Evolutionary conservation across 345 rosid genomes (phyloP), one percentile per base, ranked within the genome.

Genomic region (Litchi chinensis): DNA sequence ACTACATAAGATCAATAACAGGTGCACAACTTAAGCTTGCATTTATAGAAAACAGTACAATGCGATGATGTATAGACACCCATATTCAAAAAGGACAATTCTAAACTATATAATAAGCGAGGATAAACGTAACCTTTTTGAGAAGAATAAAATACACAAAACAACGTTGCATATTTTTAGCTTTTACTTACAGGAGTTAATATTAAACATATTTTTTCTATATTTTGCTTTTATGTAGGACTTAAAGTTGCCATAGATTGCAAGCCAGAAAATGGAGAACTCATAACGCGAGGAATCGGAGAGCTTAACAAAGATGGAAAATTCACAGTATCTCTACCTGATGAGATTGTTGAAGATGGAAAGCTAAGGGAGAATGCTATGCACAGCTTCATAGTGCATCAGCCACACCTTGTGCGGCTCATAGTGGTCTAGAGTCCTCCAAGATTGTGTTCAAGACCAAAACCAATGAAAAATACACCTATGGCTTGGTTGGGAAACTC

Each of bases 341-440:
- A 43, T 40, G 89, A 88, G 37, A 68, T 92, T 66, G 84, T 89
- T 11, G 71, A 87, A 71, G 86, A 90, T 66, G 98, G 90, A 4
- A 80, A 86, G 26, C 64, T 95, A 39, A 88, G 83, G 91, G 91
- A 77, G 91, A 91, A 62, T 95, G 98, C 83, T 92, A 93, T 46
- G 98, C 98, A 12, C 97, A 90, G 79, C 94, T 95, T 81, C 92
- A 90, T 74, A 89, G 94, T 71, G 91, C 87, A 19, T 81, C 90
- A 0, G 85, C 85, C 9, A 39, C 80, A 1, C 93, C 94, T 26
- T 95, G 98, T 68, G 92, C 97, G 0, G 82, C 87, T 39, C 83
- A 85, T 18, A 79, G 80, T 24, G 91, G 91, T 60, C 13, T 92
- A 0, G 88, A 92, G 3, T 82, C 98, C 28, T 44, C 87, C 78